A percentile compares a stretch with the other conserved stretches of the same genome.
These are phyloP conservation scores for Diaporthe sp. DNA, from an alignment of 2,329 filamentous ascomycete genomes.

Conservation along the genomic window DNA sequence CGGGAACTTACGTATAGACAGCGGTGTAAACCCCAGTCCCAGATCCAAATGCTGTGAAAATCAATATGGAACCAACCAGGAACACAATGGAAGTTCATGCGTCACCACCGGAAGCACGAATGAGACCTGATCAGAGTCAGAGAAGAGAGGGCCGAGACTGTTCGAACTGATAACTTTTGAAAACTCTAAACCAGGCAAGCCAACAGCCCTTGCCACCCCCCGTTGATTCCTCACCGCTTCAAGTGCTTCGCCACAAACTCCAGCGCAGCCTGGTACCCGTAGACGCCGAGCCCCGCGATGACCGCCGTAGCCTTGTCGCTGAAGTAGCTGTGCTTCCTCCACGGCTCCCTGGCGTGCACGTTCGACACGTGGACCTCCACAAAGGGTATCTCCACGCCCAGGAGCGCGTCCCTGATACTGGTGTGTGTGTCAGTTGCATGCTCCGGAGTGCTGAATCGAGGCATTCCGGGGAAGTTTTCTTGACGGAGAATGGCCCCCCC, in stretches of 20 bases:
- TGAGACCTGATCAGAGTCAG: not conserved
- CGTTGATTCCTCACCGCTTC: slow-evolving; percentile 48
- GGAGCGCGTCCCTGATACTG: slow-evolving; percentile 77
- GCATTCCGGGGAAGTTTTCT: not conserved
- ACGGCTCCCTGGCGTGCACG: slow-evolving; percentile 79
- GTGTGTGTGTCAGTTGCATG: slow-evolving; percentile 14
- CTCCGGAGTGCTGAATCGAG: not conserved
- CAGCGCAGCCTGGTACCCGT: slow-evolving; percentile 73
- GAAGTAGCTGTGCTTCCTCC: slow-evolving; percentile 78
- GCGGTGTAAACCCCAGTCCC: not conserved
- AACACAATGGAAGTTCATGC: not conserved
- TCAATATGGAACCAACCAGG: not conserved
- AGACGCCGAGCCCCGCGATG: slow-evolving; percentile 77
- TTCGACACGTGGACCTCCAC: slow-evolving; percentile 85
- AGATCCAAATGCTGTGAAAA: not conserved
- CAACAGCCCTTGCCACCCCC: not conserved
- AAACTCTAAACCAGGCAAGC: not conserved
- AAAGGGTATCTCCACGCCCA: slow-evolving; percentile 79
- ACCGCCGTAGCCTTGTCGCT: slow-evolving; percentile 83
- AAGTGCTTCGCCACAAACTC: slow-evolving; percentile 66
- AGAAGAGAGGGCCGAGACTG: not conserved
- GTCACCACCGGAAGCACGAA: not conserved
- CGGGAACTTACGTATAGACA: not conserved
- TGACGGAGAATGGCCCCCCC: not conserved
- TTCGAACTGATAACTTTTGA: not conserved